Base-by-base conservation (phyloP, 352 stramenopile species). In the Phytopythium kandeliae region DNA sequence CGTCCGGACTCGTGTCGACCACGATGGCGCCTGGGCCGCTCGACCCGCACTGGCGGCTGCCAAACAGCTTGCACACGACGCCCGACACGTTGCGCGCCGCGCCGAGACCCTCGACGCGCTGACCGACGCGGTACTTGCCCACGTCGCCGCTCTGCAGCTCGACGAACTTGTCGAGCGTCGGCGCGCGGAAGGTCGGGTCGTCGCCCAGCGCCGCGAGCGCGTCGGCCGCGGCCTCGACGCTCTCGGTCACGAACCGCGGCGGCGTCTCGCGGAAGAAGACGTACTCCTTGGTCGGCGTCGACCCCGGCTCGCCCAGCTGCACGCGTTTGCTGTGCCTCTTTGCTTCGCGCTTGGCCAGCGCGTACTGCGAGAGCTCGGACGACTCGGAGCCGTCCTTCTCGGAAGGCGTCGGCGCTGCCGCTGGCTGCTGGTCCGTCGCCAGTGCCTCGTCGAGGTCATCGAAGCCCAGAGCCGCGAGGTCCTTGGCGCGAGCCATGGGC, bases 221-320 rank as follows among this genome's bases (percentile, higher is more conserved):
- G 30, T 85, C 61, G 10, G 73, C 55, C 15, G 82, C 82, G 0
- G 56, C 78, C 49, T 91, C 76, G 24, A 89, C 64, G 6, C 65
- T 90, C 65, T 89, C 79, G 0, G 82, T 91, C 38, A 91, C 79
- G 60, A 86, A 93, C 8, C 55, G 76, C 3, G 79, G 79, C n/a
- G 79, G 79, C 2, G 79, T 92, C 60, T 90, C 78, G 38, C 79
- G 73, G 57, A 89, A 92, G 58, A 92, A 92, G 34, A 89, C 70
- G 54, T 89, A 91, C 58, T 92, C 77, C 59, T 89, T 91, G 10
- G 71, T 89, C 13, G 77, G 77, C 38, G 76, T 92, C 36, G 56
- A 48, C 2, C 78, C 78, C 13, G 69, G 58, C 36, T 83, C 64
- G 15, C 78, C 82, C 13, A 88, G 57, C 26, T 57, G 62, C 1